Conservation (phyloP, 2,329 filamentous ascomycete species). For the Calycina marina region DNA sequence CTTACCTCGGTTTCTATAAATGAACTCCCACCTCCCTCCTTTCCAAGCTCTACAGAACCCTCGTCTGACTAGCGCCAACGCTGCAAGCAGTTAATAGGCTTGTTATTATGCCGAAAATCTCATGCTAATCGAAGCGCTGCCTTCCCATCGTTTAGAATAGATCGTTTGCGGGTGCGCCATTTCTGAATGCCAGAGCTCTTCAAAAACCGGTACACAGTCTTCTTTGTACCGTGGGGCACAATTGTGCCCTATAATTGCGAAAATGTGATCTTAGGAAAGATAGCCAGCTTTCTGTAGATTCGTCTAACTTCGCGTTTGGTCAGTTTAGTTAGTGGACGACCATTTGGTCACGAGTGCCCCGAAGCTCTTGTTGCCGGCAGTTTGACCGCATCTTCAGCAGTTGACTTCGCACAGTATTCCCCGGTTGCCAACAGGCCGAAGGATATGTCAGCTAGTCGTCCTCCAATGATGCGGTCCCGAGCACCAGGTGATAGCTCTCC, state of each 20-base stretch:
- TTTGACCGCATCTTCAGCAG: background rate
- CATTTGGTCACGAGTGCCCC: background rate
- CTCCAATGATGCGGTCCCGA: background rate
- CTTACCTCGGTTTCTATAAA: slow-evolving; percentile 2
- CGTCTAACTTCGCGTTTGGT: background rate
- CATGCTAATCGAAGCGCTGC: background rate
- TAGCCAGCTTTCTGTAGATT: background rate
- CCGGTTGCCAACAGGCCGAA: background rate
- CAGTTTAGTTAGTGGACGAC: background rate
- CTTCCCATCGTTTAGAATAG: background rate
- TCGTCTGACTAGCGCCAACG: slow-evolving; percentile 2
- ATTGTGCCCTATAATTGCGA: too few relatives aligned
- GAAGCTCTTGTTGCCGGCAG: background rate
- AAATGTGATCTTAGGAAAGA: background rate
- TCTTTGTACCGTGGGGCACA: background rate
- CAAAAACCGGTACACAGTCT: background rate
- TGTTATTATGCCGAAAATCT: slow-evolving; percentile 1
- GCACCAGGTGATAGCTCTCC: background rate
- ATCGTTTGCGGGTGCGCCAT: background rate
- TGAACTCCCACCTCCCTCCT: background rate
- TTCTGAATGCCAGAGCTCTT: background rate
- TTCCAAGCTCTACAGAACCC: slow-evolving; percentile 2
- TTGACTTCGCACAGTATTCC: background rate
- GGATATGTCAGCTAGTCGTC: background rate
- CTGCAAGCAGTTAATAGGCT: slow-evolving; percentile 1